Percentiles rank a stretch among this genome's conserved stretches.
These are phyloP conservation scores for Fusarium pseudonygamai DNA, from an alignment of 2,329 filamentous ascomycete genomes.

Conservation along the genomic window DNA sequence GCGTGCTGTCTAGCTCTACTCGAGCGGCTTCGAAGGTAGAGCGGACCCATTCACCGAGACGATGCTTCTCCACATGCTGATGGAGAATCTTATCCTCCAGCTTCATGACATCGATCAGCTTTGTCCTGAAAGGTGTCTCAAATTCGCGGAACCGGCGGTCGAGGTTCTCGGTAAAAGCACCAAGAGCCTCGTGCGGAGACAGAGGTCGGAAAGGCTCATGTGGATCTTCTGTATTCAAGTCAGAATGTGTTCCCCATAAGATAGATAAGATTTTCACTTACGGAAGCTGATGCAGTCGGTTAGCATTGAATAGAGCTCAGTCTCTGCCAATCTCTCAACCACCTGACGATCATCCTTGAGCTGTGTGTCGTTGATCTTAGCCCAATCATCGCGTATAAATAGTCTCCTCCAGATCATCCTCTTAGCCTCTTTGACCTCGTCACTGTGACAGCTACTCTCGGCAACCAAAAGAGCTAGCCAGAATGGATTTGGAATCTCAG, in stretches of 20 bases:
- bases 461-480: conserved; percentile 74
- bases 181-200: conserved; percentile 63
- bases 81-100: conserved; percentile 75
- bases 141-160: conserved; percentile 68
- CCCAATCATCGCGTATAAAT: conserved; percentile 87
- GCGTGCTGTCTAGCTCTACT: conserved; percentile 45
- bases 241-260: conserved; percentile 36
- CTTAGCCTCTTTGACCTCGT: conserved; percentile 66
- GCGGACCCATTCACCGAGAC: conserved; percentile 74
- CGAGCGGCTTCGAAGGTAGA: conserved; percentile 52
- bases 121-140: conserved; percentile 71
- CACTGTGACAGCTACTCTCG: conserved; percentile 63
- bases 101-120: conserved; percentile 76
- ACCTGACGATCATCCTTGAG: conserved; percentile 77
- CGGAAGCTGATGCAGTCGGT: conserved; percentile 70
- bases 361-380: conserved; percentile 78
- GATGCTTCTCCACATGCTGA: conserved; percentile 71
- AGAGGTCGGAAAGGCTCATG: conserved; percentile 56
- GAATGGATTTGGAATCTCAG: conserved; percentile 75
- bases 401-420: conserved; percentile 86
- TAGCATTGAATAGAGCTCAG: conserved; percentile 74
- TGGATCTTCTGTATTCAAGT: conserved; percentile 52
- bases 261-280: conserved; percentile 57
- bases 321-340: conserved; percentile 68
- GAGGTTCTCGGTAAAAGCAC: conserved; percentile 69